Percentiles rank a stretch among this genome's conserved stretches.
phyloP scores from a whole-genome alignment of 2,329 filamentous ascomycete genomes.

The Boeremia exigua region DNA sequence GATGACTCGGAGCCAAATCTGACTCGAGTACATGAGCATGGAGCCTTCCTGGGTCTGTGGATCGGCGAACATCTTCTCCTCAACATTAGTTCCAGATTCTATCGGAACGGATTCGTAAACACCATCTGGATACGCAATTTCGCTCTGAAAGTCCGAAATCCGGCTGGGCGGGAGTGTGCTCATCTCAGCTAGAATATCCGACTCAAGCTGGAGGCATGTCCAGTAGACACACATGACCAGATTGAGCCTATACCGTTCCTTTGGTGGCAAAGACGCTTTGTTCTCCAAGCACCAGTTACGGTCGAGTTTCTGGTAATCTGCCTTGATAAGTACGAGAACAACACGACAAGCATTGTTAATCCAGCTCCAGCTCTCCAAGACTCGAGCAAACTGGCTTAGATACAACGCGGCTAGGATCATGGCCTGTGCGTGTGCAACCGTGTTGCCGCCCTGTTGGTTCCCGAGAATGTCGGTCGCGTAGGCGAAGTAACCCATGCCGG shows the following conservation, averaged over 20 bases:
- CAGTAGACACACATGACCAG: conserved; percentile 74
- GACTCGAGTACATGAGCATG: conserved; percentile 66
- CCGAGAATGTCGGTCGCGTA: conserved; percentile 87
- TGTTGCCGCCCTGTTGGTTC: conserved; percentile 77
- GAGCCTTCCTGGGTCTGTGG: conserved; percentile 35
- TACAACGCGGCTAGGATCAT: conserved; percentile 86
- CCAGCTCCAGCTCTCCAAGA: conserved; percentile 83
- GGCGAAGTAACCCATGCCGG: conserved; percentile 88
- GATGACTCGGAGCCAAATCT: conserved; percentile 65
- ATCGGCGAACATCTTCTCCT: conserved; percentile 17
- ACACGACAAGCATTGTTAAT: conserved; percentile 66
- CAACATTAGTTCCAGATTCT: conserved; percentile 14
- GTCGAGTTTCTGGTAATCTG: conserved; percentile 51
- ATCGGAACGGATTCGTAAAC: conserved; percentile 53
- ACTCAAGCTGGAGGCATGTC: conserved; percentile 93
- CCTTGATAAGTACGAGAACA: conserved; percentile 75
- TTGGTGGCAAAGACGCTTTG: conserved; percentile 21
- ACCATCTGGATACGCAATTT: conserved; percentile 71
- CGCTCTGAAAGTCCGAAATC: conserved; percentile 62
- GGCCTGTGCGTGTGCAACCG: conserved; percentile 83
- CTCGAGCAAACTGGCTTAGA: conserved; percentile 83
- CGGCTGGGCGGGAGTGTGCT: conserved; percentile 65
- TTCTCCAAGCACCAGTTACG: conserved; percentile 30
- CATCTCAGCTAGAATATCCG: conserved; percentile 90
- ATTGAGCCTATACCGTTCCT: conserved; percentile 45